Percentiles rank a stretch among this genome's conserved stretches.
Evolutionary conservation across 2,329 filamentous ascomycete genomes (phyloP).

Genomic region (Paraphoma sp.): DNA sequence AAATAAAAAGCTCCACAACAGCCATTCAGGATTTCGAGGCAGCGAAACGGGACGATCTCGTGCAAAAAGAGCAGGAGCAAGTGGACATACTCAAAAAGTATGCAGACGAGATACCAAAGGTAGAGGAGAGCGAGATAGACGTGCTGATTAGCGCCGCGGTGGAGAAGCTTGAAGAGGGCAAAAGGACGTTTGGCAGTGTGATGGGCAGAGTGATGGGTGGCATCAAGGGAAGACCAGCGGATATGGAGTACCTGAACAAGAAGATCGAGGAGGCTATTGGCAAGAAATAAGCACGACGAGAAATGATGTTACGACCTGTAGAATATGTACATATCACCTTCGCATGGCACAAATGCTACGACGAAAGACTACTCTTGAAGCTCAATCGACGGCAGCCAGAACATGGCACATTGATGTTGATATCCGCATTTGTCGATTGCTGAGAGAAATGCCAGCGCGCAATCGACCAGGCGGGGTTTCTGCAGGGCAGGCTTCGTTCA

Average conservation of each 20-base stretch:
- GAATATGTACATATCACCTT: no score
- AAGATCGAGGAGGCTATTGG: conserved; percentile 60
- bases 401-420: no score
- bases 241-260: conserved; percentile 66
- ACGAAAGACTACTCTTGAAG: no score
- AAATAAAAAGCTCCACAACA: conserved; percentile 63
- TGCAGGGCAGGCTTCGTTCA: background rate
- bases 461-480: background rate
- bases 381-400: no score
- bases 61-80: conserved; percentile 73
- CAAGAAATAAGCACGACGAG: conserved; percentile 19
- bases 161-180: conserved; percentile 57
- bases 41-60: conserved; percentile 72
- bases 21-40: conserved; percentile 68
- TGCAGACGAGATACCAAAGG: conserved; percentile 62
- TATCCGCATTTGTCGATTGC: no score
- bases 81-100: conserved; percentile 71
- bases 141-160: conserved; percentile 61
- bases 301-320: no score
- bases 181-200: conserved; percentile 63
- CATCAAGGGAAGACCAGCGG: conserved; percentile 69
- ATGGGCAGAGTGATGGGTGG: conserved; percentile 65
- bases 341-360: no score
- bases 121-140: conserved; percentile 66
- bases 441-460: no score